phyloP scores from a whole-genome alignment of 176 grass and related monocot species.

The Melocanna baccifera region DNA sequence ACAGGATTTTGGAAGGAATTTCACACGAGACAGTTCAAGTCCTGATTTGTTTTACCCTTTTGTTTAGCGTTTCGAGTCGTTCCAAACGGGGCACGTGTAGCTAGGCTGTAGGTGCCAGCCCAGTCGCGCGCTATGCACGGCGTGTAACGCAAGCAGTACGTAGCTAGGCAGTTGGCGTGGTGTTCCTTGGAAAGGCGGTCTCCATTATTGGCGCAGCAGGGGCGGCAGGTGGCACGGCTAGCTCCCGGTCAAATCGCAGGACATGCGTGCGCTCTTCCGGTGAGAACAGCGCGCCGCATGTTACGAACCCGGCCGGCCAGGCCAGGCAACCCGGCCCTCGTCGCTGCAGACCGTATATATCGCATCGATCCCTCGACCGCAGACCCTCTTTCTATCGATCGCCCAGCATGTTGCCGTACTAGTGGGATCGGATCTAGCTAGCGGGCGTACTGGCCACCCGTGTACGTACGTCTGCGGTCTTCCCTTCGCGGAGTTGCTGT shows the following conservation, averaged over 20 bases:
- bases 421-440: background rate
- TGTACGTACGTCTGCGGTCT: background rate
- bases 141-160: background rate
- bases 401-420: background rate
- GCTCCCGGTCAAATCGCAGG: constrained; percentile 6
- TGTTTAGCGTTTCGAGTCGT: too few species aligned
- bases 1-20: too few species aligned
- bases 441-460: background rate
- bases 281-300: background rate
- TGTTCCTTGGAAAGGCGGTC: background rate
- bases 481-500: too few species aligned
- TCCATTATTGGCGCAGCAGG: constrained; percentile 18
- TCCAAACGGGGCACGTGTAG: too few species aligned
- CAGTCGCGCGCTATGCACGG: background rate
- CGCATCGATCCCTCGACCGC: background rate
- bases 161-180: background rate
- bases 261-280: background rate
- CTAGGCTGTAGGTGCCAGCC: background rate
- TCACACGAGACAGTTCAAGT: too few species aligned
- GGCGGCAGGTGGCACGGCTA: background rate
- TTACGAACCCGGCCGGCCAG: background rate
- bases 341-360: background rate
- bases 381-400: background rate
- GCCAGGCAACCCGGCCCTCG: background rate
- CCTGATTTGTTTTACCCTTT: too few species aligned